Evolutionary conservation across 108 stramenopile species (phyloP), one percentile per base, ranked within the genome.

Genomic region (Nitzschia inconspicua): DNA sequence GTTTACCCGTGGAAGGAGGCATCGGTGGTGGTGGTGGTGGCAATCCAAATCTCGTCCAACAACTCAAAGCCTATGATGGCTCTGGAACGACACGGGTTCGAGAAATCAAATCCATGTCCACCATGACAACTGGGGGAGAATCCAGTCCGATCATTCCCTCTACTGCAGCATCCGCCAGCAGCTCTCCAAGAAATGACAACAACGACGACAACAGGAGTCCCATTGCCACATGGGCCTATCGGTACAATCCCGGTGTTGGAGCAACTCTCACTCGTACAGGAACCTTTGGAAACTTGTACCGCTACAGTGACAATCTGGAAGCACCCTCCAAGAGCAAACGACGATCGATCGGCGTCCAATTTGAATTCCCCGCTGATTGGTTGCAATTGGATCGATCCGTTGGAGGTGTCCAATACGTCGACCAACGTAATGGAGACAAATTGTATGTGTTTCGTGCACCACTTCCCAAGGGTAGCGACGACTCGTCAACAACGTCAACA

Each of bases 341-440:
- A 22, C 25, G 50, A 34, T 24, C 57, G 3, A 30, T 79, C 9
- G 42, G 61, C 14, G 65, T 77, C 3, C 44, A 34, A 14, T 75
- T 77, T 49, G 77, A 79, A 60, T 89, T 85, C 51, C 88, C 88
- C 2, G 60, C 82, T 7, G 88, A 89, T 63, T 89, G 88, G 88
- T 71, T 85, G 6, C 88, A 89, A 60, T 32, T 89, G 10, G 88
- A 89, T 54, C 63, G 62, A 57, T 37, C 71, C 16, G 63, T 75
- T 9, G 88, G 88, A 13, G 84, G 84, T 2, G 60, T 89, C 20
- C 80, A 80, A 55, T 89, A 85, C 50, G 88, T 89, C 24, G 88
- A 89, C 69, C 88, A 89, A 62, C 61, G 88, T 16, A 85, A 89
- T 65, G 88, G 88, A 11, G 84, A 85, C 52, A 83, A 83, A 52